Percentiles rank a stretch among this genome's conserved stretches.
phyloP scores from a whole-genome alignment of 1,139 yeast genomes.

The Suhomyces ambrosiae region DNA sequence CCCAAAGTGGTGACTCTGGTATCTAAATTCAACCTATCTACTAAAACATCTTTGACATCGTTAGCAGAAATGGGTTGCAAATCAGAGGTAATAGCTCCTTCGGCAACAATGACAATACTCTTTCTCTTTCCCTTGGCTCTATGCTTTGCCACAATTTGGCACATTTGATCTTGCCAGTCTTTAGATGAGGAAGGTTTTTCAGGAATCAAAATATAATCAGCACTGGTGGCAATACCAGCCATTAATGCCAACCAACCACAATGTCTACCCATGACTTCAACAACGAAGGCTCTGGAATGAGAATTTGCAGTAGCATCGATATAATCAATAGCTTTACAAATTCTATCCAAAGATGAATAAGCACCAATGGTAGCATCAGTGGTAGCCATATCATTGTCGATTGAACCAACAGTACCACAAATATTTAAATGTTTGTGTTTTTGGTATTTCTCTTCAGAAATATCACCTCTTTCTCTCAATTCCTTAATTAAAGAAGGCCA shows the following conservation, averaged over 20 bases:
- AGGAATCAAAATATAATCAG: slow-evolving; percentile 91
- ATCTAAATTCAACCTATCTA: slow-evolving; percentile 75
- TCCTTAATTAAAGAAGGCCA: slow-evolving; percentile 89
- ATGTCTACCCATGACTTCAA: slow-evolving; percentile 98
- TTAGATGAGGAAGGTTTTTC: slow-evolving; percentile 69
- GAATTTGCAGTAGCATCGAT: slow-evolving; percentile 97
- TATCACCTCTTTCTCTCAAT: slow-evolving; percentile 53
- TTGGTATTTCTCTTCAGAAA: slow-evolving; percentile 57
- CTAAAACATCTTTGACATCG: slow-evolving; percentile 78
- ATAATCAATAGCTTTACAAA: slow-evolving; percentile 90
- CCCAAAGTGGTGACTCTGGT: slow-evolving; percentile 95
- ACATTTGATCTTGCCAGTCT: slow-evolving; percentile 78
- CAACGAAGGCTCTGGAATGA: slow-evolving; percentile 95
- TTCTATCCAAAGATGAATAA: slow-evolving; percentile 88
- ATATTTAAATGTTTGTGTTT: slow-evolving; percentile 77
- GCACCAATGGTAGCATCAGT: slow-evolving; percentile 98
- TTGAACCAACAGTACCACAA: slow-evolving; percentile 94
- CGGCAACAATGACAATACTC: slow-evolving; percentile 94
- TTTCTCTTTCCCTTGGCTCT: slow-evolving; percentile 87
- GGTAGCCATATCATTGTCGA: slow-evolving; percentile 95
- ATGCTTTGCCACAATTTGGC: slow-evolving; percentile 69
- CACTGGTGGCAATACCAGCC: slow-evolving; percentile 96
- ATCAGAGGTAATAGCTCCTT: slow-evolving; percentile 89
- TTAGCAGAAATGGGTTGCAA: slow-evolving; percentile 79
- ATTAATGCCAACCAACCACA: slow-evolving; percentile 98